A percentile compares a stretch with the other conserved stretches of the same genome.
phyloP scores from a whole-genome alignment of 768 basidiomycete genomes.

The Coprinopsis sp. region DNA sequence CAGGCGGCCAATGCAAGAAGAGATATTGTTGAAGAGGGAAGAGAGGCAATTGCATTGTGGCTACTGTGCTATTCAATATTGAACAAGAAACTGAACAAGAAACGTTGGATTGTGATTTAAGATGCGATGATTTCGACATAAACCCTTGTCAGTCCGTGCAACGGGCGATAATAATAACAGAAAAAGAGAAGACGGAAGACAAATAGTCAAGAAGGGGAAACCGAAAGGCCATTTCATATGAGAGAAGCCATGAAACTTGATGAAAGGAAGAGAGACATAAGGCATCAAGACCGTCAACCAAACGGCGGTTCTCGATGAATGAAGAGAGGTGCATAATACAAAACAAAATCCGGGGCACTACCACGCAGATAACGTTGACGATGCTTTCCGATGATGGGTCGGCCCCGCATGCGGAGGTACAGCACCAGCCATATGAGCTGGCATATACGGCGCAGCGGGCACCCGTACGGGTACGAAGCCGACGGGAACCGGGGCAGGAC shows the following conservation, averaged over 20 bases:
- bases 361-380: slow-evolving; percentile 1
- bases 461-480: neutral
- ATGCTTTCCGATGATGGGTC: neutral
- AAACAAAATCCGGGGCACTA: neutral
- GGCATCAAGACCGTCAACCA: neutral
- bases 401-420: slow-evolving; percentile 3
- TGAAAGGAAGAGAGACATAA: neutral
- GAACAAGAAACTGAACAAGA: no score
- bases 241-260: neutral
- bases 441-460: neutral
- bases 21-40: neutral
- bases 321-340: neutral
- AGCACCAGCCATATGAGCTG: neutral
- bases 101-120: no score
- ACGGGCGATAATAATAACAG: neutral
- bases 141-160: neutral
- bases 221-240: neutral
- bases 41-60: no score
- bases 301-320: neutral
- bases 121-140: no score
- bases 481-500: no score
- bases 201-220: neutral
- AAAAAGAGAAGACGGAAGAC: neutral
- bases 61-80: no score
- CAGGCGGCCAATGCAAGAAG: no score